Evolutionary conservation across 2,329 filamentous ascomycete genomes (phyloP), one percentile per base, ranked within the genome.

Genomic region (Gremmenia infestans): DNA sequence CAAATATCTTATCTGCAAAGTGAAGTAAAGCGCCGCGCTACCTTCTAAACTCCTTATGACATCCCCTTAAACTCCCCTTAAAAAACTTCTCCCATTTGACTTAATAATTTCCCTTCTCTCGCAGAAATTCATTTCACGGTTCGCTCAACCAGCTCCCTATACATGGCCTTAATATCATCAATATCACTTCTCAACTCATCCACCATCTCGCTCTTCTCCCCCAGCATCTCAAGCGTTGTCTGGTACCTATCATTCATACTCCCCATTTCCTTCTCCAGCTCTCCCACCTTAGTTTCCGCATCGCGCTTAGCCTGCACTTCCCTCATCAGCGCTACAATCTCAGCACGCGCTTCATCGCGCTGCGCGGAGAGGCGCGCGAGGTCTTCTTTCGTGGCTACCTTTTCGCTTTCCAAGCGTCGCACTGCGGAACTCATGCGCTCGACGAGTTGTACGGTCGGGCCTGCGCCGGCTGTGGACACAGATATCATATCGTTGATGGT

Each of bases 341-440:
- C 91, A 52, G 86, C 81, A n/a, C 94, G 80, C 2, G 93, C 91
- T 70, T 96, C 91, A 67, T 99, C 94, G 48, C 94, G 82, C 72
- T 99, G 94, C n/a, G 81, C 78, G 5, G 85, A 85, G 17, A 99
- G 81, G 7, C 93, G 80, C 0, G 81, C 78, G 61, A 97, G 78
- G 71, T 99, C 94, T 69, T 99, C 94, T 67, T 88, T 91, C 14
- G 87, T 86, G 1, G 87, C 88, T 1, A 94, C 89, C 69, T 96
- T 96, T 70, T 99, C 94, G 49, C 85, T 90, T 70, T 99, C 94
- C 0, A 99, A 78, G 5, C 93, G 84, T 9, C 94, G 88, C 46
- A 99, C 92, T 0, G 91, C 90, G 2, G 92, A 90, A 67, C 89
- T 95, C 90, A 99, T 96, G 52, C 93, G 84, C 73, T 97, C 94